Evolutionary conservation across 129 eudicot species (phyloP).

Genomic region (carrot (Daucus carota)): DNA sequence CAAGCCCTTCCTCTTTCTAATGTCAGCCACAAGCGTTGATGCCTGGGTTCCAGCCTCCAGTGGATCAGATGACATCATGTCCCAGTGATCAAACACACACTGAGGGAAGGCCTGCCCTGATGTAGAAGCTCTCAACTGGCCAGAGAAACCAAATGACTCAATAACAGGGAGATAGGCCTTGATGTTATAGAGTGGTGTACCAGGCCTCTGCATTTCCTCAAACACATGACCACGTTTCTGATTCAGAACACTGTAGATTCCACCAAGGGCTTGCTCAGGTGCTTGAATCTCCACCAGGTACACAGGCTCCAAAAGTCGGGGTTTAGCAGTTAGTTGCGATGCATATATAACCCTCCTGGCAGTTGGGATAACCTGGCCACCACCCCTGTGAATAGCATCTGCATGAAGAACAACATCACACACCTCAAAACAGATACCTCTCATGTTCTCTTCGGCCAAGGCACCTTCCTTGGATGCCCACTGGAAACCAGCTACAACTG

Average conservation of each 20-base stretch:
- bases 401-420: conserved; percentile 40
- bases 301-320: conserved; percentile 28
- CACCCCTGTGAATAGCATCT: conserved; percentile 80
- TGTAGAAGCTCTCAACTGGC: conserved; percentile 64
- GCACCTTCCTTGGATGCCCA: conserved; percentile 44
- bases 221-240: conserved; percentile 78
- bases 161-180: conserved; percentile 72
- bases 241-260: conserved; percentile 40
- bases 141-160: conserved; percentile 65
- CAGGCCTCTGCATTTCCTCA: conserved; percentile 84
- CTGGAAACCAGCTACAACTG: conserved; percentile 39
- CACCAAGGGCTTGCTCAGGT: conserved; percentile 39
- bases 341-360: conserved; percentile 65
- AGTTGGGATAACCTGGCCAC: conserved; percentile 81
- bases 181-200: conserved; percentile 81
- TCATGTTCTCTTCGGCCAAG: conserved; percentile 36
- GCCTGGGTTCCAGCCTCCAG: conserved; percentile 55
- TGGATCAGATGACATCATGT: conserved; percentile 62
- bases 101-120: conserved; percentile 91
- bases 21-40: conserved; percentile 28
- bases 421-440: conserved; percentile 30
- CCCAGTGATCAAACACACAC: conserved; percentile 86
- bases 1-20: conserved; percentile 75
- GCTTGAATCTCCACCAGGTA: conserved; percentile 40
- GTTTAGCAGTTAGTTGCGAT: conserved; percentile 36